phyloP scores from a whole-genome alignment of 805 yeast species.

The Kodamaea lidongshanica region DNA sequence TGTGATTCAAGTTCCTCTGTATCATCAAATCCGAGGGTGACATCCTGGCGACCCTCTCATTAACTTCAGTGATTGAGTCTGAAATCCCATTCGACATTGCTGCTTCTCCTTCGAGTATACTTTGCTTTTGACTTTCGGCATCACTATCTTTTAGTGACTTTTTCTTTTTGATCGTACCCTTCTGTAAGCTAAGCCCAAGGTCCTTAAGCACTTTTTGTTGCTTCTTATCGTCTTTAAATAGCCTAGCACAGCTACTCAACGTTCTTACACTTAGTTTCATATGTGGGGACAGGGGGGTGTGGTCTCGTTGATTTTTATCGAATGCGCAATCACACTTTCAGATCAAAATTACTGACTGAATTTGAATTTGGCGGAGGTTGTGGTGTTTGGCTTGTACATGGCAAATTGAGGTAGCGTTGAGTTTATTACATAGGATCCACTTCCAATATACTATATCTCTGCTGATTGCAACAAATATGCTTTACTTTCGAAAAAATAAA shows the following conservation, averaged over 20 bases:
- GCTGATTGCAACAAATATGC: too few relatives aligned
- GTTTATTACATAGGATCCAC: too few relatives aligned
- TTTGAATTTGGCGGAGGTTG: not conserved
- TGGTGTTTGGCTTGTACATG: too few relatives aligned
- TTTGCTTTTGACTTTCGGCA: not conserved
- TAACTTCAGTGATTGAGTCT: slow-evolving; percentile 5
- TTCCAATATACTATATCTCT: too few relatives aligned
- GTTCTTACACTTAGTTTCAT: slow-evolving; percentile 1
- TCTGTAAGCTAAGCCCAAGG: slow-evolving; percentile 28
- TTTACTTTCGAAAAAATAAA: too few relatives aligned
- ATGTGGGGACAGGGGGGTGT: not conserved
- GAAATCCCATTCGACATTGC: not conserved
- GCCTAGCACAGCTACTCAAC: slow-evolving; percentile 1
- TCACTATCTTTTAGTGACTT: not conserved
- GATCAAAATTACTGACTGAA: too few relatives aligned
- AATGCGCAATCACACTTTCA: too few relatives aligned
- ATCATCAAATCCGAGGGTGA: slow-evolving; percentile 30
- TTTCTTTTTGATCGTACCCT: slow-evolving; percentile 21
- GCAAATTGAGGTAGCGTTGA: too few relatives aligned
- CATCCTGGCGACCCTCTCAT: slow-evolving; percentile 17
- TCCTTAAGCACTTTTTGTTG: slow-evolving; percentile 21
- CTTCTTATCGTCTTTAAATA: slow-evolving; percentile 17
- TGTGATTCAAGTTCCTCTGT: slow-evolving; percentile 31
- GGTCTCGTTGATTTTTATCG: not conserved
- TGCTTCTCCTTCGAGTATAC: slow-evolving; percentile 1